These are phyloP conservation scores for Aspergillus japonicus DNA, from an alignment of 2,329 filamentous ascomycete genomes.

Conservation along the genomic window DNA sequence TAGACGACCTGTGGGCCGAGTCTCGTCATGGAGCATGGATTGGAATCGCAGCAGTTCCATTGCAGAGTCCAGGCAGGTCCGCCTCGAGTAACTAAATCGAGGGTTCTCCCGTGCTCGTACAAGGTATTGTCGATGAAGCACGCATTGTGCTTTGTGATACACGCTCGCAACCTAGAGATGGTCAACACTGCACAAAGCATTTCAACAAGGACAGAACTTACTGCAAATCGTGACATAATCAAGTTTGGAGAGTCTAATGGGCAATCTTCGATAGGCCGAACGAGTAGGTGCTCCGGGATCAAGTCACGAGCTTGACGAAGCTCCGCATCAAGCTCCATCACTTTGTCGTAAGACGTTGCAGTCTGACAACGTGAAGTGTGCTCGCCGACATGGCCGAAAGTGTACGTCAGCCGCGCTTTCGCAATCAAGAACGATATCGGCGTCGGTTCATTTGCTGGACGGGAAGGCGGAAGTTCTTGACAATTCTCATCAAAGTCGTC, in stretches of 20 bases:
- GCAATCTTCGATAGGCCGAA: conserved; percentile 71
- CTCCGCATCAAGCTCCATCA: conserved; percentile 60
- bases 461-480: conserved; percentile 54
- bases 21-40: conserved; percentile 71
- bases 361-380: conserved; percentile 42
- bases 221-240: conserved; percentile 77
- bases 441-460: conserved; percentile 61
- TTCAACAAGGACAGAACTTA: conserved; percentile 21
- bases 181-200: conserved; percentile 11
- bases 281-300: conserved; percentile 75
- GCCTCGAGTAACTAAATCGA: conserved; percentile 79
- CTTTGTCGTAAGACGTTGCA: conserved; percentile 56
- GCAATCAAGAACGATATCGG: conserved; percentile 51
- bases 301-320: conserved; percentile 60
- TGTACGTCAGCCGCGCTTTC: conserved; percentile 43
- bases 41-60: conserved; percentile 79
- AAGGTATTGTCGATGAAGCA: conserved; percentile 86
- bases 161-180: conserved; percentile 64
- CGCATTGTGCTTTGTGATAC: conserved; percentile 83
- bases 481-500: conserved; percentile 62
- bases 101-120: conserved; percentile 73
- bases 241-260: conserved; percentile 66
- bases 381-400: conserved; percentile 47
- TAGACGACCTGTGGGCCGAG: conserved; percentile 68
- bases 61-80: conserved; percentile 80